These are phyloP conservation scores for Alternaria rosae DNA, from an alignment of 2,329 filamentous ascomycete species.

Conservation along the genomic window DNA sequence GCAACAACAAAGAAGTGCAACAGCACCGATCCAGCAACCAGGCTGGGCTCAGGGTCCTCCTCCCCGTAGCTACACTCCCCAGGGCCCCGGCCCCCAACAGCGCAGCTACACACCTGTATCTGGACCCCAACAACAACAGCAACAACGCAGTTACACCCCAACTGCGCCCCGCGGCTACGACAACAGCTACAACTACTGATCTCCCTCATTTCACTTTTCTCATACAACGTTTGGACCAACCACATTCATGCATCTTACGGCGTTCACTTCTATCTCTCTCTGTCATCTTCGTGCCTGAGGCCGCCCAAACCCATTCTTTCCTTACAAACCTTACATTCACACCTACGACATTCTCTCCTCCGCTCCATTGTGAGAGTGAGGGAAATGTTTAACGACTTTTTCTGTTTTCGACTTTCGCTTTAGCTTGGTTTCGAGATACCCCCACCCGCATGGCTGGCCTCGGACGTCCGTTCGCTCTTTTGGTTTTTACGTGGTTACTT, in stretches of 20 bases:
- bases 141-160: not conserved
- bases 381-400: constrained; percentile 1
- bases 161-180: constrained; percentile 22
- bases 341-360: constrained; percentile 3
- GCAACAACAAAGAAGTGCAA: constrained; percentile 46
- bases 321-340: constrained; percentile 1
- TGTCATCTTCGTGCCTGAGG: constrained; percentile 5
- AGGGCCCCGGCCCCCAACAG: constrained; percentile 8
- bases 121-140: constrained; percentile 3
- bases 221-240: constrained; percentile 16
- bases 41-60: constrained; percentile 29
- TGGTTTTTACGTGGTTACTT: constrained; percentile 8
- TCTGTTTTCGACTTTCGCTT: constrained; percentile 16
- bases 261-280: constrained; percentile 24
- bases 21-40: constrained; percentile 43
- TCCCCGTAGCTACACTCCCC: constrained; percentile 9
- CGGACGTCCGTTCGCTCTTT: constrained; percentile 44
- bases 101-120: constrained; percentile 18
- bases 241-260: constrained; percentile 20
- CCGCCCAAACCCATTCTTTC: not conserved
- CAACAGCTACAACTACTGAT: constrained; percentile 26
- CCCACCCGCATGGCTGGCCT: constrained; percentile 39
- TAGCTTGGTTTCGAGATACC: constrained; percentile 44
- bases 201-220: constrained; percentile 3
- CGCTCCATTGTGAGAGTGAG: not conserved